Evolutionary conservation across 2,329 filamentous ascomycete genomes (phyloP).

Genomic region (Clathrospora elynae): DNA sequence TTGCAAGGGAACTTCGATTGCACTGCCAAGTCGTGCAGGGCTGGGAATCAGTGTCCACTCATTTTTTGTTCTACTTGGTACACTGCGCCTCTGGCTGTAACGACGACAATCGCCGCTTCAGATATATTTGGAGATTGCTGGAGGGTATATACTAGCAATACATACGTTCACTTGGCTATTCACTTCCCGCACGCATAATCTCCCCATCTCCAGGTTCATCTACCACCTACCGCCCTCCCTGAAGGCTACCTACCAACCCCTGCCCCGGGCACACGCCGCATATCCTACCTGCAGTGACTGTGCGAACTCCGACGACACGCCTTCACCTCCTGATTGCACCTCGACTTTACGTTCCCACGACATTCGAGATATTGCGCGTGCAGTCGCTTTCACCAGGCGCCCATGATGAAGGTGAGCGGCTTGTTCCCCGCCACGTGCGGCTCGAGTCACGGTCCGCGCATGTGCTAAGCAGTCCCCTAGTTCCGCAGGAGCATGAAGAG

Average conservation of each 20-base stretch:
- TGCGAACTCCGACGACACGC: slow-evolving; percentile 1
- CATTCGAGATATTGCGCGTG: too few relatives aligned
- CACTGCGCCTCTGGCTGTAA: slow-evolving; percentile 9
- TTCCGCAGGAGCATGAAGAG: slow-evolving; percentile 88
- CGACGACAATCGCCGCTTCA: slow-evolving; percentile 7
- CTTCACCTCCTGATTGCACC: slow-evolving; percentile 13
- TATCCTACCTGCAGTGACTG: slow-evolving; percentile 11
- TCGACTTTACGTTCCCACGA: slow-evolving; percentile 6
- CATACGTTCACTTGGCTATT: slow-evolving; percentile 5
- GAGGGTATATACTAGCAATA: too few relatives aligned
- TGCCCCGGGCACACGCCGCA: slow-evolving; percentile 16
- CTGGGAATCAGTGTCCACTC: slow-evolving; percentile 13
- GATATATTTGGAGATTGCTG: background rate
- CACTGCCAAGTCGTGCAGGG: slow-evolving; percentile 10
- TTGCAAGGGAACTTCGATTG: too few relatives aligned
- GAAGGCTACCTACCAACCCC: too few relatives aligned
- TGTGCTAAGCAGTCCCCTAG: slow-evolving; percentile 43
- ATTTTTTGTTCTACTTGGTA: slow-evolving; percentile 12
- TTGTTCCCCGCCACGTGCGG: slow-evolving; percentile 11
- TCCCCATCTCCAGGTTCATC: too few relatives aligned
- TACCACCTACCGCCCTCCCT: too few relatives aligned
- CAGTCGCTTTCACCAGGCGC: slow-evolving; percentile 11
- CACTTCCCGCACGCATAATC: slow-evolving; percentile 11
- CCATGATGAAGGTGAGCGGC: slow-evolving; percentile 28
- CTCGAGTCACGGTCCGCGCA: slow-evolving; percentile 27